Conservation (phyloP, 805 yeast genomes). For the Yarrowia sp. region DNA sequence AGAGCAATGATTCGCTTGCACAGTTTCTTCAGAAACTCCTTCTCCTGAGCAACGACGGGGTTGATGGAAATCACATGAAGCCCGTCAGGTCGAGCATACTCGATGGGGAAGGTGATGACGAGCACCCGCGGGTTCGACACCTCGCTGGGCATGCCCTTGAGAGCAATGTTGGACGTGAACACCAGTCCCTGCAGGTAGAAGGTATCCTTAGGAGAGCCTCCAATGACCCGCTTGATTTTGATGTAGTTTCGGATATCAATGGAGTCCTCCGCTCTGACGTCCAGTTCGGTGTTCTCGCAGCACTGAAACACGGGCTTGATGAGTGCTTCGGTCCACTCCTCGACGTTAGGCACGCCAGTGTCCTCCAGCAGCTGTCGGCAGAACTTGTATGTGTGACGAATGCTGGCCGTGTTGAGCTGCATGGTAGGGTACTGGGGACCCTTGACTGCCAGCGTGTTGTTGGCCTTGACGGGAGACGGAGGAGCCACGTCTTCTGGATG, state of each 20-base stretch:
- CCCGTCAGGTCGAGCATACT: constrained; percentile 65
- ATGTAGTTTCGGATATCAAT: constrained; percentile 86
- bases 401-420: constrained; percentile 18
- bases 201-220: constrained; percentile 65
- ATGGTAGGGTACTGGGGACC: constrained; percentile 16
- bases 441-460: neutral
- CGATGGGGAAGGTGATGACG: constrained; percentile 83
- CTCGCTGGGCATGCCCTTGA: constrained; percentile 68
- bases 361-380: constrained; percentile 38
- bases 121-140: constrained; percentile 72
- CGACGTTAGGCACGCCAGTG: constrained; percentile 41
- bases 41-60: constrained; percentile 82
- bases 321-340: constrained; percentile 60
- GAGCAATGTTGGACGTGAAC: constrained; percentile 78
- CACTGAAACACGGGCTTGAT: constrained; percentile 50
- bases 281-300: constrained; percentile 61
- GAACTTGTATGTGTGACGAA: constrained; percentile 35
- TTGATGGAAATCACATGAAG: constrained; percentile 79
- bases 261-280: constrained; percentile 62
- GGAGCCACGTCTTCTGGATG: constrained; percentile 12
- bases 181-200: constrained; percentile 71
- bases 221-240: constrained; percentile 79
- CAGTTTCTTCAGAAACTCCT: constrained; percentile 75
- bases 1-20: constrained; percentile 75
- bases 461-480: neutral